Evolutionary conservation across 441 rosid genomes (phyloP).

Genomic region (Geranium incanum): DNA sequence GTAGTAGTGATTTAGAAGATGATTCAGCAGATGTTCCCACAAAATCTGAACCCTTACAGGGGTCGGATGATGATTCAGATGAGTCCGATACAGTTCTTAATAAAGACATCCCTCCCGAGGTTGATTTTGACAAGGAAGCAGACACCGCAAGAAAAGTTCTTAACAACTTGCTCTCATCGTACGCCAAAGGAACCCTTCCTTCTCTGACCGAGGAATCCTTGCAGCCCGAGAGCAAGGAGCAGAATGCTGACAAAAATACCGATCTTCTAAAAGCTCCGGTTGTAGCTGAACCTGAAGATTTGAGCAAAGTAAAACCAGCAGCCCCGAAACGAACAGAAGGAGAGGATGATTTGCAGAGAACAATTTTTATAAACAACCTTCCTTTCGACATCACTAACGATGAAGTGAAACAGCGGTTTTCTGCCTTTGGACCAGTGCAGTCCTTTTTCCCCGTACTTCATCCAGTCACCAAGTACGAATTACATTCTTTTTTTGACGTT

Average conservation of each 20-base stretch:
- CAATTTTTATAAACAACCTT: conserved; percentile 72
- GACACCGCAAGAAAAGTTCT: conserved; percentile 70
- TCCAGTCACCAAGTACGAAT: conserved; percentile 70
- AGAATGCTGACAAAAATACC: conserved; percentile 25
- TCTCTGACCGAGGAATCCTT: conserved; percentile 31
- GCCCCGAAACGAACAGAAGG: conserved; percentile 30
- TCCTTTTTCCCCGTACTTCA: conserved; percentile 74
- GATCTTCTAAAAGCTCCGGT: conserved; percentile 24
- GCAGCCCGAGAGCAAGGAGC: conserved; percentile 26
- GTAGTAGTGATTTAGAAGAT: conserved; percentile 52
- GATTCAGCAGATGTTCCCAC: conserved; percentile 29
- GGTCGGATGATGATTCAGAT: conserved; percentile 26
- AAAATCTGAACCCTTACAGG: conserved; percentile 22
- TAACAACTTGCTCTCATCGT: conserved; percentile 41
- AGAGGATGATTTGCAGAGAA: conserved; percentile 58
- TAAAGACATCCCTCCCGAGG: conserved; percentile 29
- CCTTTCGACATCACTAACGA: conserved; percentile 62
- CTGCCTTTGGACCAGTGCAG: conserved; percentile 67
- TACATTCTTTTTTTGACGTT: conserved; percentile 12
- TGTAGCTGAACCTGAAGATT: conserved; percentile 30
- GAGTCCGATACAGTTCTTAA: conserved; percentile 29
- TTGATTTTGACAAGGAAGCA: conserved; percentile 67
- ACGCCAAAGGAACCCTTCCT: conserved; percentile 37
- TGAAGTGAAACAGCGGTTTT: conserved; percentile 71
- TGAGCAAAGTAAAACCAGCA: conserved; percentile 32